Conservation (phyloP, 148 eudicot species). For the Camellia lanceoleosa region DNA sequence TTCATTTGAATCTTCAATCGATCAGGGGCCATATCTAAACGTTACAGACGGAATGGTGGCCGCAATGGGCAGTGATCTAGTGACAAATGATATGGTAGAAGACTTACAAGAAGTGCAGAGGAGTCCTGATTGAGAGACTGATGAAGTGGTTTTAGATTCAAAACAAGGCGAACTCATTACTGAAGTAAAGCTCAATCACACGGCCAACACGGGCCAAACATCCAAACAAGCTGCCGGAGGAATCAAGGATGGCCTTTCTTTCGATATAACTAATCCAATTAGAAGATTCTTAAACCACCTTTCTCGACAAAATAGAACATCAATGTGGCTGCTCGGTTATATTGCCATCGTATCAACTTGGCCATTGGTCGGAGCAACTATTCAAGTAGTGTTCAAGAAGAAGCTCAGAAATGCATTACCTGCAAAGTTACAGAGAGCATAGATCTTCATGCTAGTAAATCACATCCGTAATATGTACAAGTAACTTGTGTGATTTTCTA, state of each 20-base stretch:
- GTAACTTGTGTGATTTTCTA: not conserved
- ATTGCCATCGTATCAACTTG: slow-evolving; percentile 58
- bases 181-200: slow-evolving; percentile 16
- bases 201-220: slow-evolving; percentile 1
- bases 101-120: slow-evolving; percentile 22
- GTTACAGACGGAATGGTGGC: slow-evolving; percentile 74
- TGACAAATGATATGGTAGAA: slow-evolving; percentile 24
- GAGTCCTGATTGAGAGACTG: slow-evolving; percentile 17
- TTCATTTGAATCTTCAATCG: slow-evolving; percentile 51
- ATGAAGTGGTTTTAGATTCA: slow-evolving; percentile 18
- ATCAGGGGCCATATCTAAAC: slow-evolving; percentile 67
- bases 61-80: slow-evolving; percentile 48
- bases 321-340: slow-evolving; percentile 74
- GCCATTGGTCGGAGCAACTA: slow-evolving; percentile 61
- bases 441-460: slow-evolving; percentile 18
- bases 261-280: slow-evolving; percentile 23
- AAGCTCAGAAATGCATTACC: slow-evolving; percentile 35
- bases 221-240: slow-evolving; percentile 20
- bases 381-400: slow-evolving; percentile 48
- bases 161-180: slow-evolving; percentile 23
- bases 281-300: slow-evolving; percentile 53
- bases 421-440: slow-evolving; percentile 28
- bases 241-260: slow-evolving; percentile 16
- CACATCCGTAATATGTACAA: not conserved
- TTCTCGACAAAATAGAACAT: slow-evolving; percentile 52